These are phyloP conservation scores for Combretum micranthum DNA, from an alignment of 345 rosid genomes.

Conservation along the genomic window DNA sequence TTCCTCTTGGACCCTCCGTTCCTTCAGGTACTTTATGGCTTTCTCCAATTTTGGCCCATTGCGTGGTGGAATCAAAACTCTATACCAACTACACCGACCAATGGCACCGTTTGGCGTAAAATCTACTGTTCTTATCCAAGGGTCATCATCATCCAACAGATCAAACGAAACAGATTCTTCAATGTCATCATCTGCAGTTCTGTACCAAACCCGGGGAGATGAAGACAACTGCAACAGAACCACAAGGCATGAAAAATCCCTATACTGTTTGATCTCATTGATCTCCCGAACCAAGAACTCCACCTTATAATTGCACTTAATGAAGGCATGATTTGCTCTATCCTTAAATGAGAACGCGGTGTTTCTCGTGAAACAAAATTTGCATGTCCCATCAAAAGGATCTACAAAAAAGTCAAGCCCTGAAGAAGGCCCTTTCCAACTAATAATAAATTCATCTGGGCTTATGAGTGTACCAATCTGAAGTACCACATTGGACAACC, in stretches of 20 bases:
- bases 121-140: conserved; percentile 92
- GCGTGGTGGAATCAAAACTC: conserved; percentile 55
- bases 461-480: conserved; percentile 61
- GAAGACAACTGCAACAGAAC: conserved; percentile 64
- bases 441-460: conserved; percentile 47
- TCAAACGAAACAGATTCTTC: conserved; percentile 44
- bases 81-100: conserved; percentile 59
- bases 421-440: conserved; percentile 58
- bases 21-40: conserved; percentile 40
- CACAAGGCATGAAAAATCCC: conserved; percentile 24
- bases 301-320: conserved; percentile 74
- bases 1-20: conserved; percentile 44
- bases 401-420: conserved; percentile 71
- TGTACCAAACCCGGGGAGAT: conserved; percentile 64
- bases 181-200: conserved; percentile 81
- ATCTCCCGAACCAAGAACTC: conserved; percentile 78
- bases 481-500: conserved; percentile 41
- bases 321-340: conserved; percentile 33
- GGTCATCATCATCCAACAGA: conserved; percentile 91
- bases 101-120: conserved; percentile 65
- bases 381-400: conserved; percentile 75
- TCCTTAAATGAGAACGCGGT: conserved; percentile 64
- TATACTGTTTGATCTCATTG: conserved; percentile 40
- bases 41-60: conserved; percentile 48
- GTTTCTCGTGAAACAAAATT: conserved; percentile 53